phyloP scores from a whole-genome alignment of 2,329 filamentous ascomycete species.

The Ophiostoma australiae region DNA sequence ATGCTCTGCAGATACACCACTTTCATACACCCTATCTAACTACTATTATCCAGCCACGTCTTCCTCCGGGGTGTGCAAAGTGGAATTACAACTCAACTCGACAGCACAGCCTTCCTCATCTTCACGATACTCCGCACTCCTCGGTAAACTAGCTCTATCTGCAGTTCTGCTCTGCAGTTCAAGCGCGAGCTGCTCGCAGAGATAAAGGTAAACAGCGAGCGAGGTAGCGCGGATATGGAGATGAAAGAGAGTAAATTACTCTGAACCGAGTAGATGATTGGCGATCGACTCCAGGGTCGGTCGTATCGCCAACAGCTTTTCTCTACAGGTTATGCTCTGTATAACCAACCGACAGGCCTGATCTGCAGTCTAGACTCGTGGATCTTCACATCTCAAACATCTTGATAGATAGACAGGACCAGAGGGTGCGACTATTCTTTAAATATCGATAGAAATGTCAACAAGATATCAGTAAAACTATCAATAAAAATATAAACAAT shows the following conservation, averaged over 20 bases:
- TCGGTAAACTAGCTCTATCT: background rate
- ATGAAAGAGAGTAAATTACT: background rate
- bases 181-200: background rate
- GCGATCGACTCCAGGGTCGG: background rate
- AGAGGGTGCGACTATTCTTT: background rate
- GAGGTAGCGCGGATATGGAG: background rate
- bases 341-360: background rate
- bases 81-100: background rate
- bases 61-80: background rate
- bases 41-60: background rate
- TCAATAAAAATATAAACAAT: background rate
- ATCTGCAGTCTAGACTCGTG: background rate
- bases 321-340: background rate
- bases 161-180: background rate
- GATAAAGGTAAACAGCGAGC: background rate
- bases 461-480: background rate
- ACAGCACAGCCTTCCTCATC: background rate
- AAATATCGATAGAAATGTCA: background rate
- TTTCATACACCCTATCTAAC: background rate
- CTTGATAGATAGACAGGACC: background rate
- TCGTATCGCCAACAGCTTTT: background rate
- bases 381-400: constrained; percentile 3
- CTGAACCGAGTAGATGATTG: background rate
- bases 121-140: constrained; percentile 5
- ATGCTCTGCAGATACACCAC: too few species aligned